phyloP scores from a whole-genome alignment of 192 early-diverging fungal species.

The Coemansia sp. region DNA sequence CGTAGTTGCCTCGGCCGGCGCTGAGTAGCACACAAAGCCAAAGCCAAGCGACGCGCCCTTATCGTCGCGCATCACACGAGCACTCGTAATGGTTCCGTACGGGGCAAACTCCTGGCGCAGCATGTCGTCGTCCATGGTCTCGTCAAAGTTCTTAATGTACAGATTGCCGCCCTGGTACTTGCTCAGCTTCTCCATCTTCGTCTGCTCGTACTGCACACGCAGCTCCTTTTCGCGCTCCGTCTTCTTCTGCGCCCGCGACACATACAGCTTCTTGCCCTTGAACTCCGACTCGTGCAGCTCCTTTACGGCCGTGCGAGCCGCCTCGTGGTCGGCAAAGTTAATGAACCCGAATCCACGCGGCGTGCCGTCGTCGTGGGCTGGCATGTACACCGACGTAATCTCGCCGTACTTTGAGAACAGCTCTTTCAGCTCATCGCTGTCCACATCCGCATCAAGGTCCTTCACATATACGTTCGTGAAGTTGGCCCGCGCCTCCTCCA shows the following conservation, averaged over 20 bases:
- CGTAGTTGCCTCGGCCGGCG: conserved; percentile 97
- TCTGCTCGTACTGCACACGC: conserved; percentile 90
- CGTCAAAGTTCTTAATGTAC: conserved; percentile 99
- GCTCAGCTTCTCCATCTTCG: conserved; percentile 91
- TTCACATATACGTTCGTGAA: conserved; percentile 99
- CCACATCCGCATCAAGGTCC: conserved; percentile 82
- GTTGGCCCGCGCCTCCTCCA: conserved; percentile 83
- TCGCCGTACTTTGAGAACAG: conserved; percentile 80
- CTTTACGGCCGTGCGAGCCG: conserved; percentile 83
- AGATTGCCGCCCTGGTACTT: conserved; percentile 99
- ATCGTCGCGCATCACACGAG: conserved; percentile 98
- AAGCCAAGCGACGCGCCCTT: conserved; percentile 86
- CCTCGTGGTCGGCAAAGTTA: conserved; percentile 92
- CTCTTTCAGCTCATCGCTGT: conserved; percentile 72
- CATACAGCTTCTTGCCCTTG: conserved; percentile 89
- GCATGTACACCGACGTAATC: conserved; percentile 80
- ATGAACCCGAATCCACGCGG: conserved; percentile 97
- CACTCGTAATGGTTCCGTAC: conserved; percentile 94
- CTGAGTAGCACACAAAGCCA: conserved; percentile 99
- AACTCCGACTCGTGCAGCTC: conserved; percentile 91
- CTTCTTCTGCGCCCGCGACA: conserved; percentile 99
- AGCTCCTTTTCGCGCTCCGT: conserved; percentile 96
- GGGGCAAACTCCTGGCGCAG: conserved; percentile 94
- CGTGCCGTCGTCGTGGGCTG: conserved; percentile 74
- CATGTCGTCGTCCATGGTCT: conserved; percentile 93